These are phyloP conservation scores for Talaromyces ruber DNA, from an alignment of 495 filamentous ascomycete genomes.

Conservation along the genomic window DNA sequence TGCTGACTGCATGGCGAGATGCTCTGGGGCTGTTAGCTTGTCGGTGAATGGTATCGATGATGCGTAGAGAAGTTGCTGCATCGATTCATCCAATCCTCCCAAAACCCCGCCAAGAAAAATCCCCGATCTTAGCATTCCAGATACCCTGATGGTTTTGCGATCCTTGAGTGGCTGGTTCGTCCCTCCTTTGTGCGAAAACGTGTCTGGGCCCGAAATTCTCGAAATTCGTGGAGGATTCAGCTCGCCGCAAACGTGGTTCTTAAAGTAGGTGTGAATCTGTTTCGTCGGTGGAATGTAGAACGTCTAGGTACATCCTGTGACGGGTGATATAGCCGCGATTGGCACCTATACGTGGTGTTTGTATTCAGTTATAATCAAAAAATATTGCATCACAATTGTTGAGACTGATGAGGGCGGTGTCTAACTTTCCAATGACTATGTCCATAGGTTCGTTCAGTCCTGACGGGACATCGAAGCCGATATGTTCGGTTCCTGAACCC, in stretches of 20 bases:
- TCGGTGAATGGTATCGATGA: background rate
- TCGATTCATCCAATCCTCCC: background rate
- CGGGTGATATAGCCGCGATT: background rate
- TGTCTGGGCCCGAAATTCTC: background rate
- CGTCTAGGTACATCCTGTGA: background rate
- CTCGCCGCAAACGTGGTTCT: background rate
- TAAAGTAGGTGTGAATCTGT: background rate
- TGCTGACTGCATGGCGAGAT: background rate
- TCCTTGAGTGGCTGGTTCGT: background rate
- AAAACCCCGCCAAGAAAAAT: background rate
- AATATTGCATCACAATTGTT: too few relatives aligned
- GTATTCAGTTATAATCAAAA: background rate
- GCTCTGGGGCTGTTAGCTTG: background rate
- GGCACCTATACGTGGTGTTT: background rate
- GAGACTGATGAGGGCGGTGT: background rate
- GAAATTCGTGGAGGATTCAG: background rate
- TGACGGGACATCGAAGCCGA: background rate
- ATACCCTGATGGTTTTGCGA: background rate
- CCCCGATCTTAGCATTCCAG: background rate
- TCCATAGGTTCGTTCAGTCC: too few relatives aligned
- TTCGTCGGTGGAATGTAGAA: background rate
- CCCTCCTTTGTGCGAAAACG: background rate
- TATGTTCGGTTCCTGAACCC: background rate
- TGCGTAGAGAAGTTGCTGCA: background rate
- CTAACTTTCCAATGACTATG: background rate